Evolutionary conservation across 2,329 filamentous ascomycete genomes (phyloP).

Genomic region (Chrysosporium keratinophilum): DNA sequence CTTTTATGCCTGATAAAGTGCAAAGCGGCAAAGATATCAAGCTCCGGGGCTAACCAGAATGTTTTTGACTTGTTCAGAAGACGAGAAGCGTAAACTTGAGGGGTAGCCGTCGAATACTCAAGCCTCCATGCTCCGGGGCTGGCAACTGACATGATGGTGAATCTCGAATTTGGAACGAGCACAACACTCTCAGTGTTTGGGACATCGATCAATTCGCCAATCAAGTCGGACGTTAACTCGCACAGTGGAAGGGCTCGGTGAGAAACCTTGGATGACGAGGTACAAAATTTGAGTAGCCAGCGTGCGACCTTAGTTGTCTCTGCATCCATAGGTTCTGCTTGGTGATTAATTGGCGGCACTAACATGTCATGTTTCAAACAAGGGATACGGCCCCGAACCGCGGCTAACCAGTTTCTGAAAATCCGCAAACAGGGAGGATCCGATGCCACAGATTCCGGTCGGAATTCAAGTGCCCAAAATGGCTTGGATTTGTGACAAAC

Average conservation of each 20-base stretch:
- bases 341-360: not conserved
- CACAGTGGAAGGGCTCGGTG: slow-evolving; percentile 16
- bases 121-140: slow-evolving; percentile 26
- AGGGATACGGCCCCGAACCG: slow-evolving; percentile 33
- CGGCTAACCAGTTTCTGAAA: slow-evolving; percentile 59
- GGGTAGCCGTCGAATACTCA: slow-evolving; percentile 23
- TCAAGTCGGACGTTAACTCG: not conserved
- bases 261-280: not conserved
- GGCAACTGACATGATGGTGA: not conserved
- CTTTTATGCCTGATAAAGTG: slow-evolving; percentile 34
- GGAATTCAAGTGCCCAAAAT: slow-evolving; percentile 82
- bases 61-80: slow-evolving; percentile 3
- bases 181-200: not conserved
- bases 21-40: slow-evolving; percentile 29
- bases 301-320: not conserved
- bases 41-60: not conserved
- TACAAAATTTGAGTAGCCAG: slow-evolving; percentile 6
- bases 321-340: not conserved
- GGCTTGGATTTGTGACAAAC: slow-evolving; percentile 58
- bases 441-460: slow-evolving; percentile 28
- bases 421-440: not conserved
- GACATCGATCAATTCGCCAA: not conserved
- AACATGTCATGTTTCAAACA: not conserved
- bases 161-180: not conserved
- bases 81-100: too few relatives aligned